Evolutionary conservation across 176 grass and related monocot genomes (phyloP).

Genomic region (Stipa capillata): DNA sequence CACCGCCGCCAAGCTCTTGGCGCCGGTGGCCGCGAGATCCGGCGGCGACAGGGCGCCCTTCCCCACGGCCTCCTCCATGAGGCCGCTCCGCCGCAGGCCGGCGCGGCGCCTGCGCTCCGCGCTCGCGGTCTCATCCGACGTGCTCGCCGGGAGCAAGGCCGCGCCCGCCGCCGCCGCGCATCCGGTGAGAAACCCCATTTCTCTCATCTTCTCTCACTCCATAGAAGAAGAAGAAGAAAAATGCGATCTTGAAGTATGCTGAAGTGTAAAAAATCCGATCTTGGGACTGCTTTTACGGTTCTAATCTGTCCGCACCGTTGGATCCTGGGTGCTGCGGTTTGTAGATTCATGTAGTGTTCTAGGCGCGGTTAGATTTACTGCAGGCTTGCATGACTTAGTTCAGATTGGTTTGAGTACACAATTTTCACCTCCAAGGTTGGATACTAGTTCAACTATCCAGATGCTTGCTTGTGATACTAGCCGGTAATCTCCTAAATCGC

Average conservation of each 20-base stretch:
- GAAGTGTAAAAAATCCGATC: constrained; percentile 1
- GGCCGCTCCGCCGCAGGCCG: background rate
- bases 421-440: background rate
- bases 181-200: constrained; percentile 9
- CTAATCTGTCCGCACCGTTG: no score
- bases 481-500: background rate
- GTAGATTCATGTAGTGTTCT: background rate
- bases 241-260: background rate
- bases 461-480: no score
- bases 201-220: background rate
- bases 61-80: background rate
- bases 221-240: no score
- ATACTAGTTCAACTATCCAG: background rate
- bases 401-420: background rate
- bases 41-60: background rate
- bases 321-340: background rate
- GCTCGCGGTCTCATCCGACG: constrained; percentile 60
- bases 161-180: constrained; percentile 14
- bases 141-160: constrained; percentile 41
- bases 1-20: constrained; percentile 67
- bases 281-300: background rate
- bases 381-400: background rate
- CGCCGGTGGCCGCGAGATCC: constrained; percentile 59
- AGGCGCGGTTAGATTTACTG: background rate
- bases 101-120: constrained; percentile 21